phyloP scores from a whole-genome alignment of 129 eudicot species.

The Chrysanthemum lavandulifolium region DNA sequence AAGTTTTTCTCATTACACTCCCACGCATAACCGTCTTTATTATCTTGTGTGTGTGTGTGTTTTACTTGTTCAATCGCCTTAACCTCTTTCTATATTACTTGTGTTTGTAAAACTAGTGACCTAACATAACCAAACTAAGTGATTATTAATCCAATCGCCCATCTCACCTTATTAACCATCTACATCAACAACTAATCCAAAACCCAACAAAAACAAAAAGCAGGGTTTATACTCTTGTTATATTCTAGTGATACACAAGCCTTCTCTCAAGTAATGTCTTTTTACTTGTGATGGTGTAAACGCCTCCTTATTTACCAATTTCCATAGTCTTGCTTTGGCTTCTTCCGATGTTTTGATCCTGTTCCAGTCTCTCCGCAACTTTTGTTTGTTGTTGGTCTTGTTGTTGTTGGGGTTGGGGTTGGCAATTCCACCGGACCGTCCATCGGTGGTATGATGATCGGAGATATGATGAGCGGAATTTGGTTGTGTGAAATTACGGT shows the following conservation, averaged over 20 bases:
- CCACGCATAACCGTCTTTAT: no score
- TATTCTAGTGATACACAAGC: conserved; percentile 6
- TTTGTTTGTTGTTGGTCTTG: conserved; percentile 14
- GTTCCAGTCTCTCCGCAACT: conserved; percentile 51
- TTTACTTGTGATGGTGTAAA: conserved; percentile 50
- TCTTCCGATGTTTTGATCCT: conserved; percentile 41
- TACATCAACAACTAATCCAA: no score
- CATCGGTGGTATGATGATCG: conserved; percentile 25
- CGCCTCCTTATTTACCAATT: conserved; percentile 53
- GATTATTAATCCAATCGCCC: no score
- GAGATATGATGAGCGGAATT: neutral
- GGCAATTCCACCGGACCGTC: conserved; percentile 45
- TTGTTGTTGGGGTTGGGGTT: conserved; percentile 1
- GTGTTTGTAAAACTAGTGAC: no score
- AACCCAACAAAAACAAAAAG: conserved; percentile 18
- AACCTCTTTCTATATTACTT: no score
- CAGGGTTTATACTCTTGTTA: neutral
- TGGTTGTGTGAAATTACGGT: no score
- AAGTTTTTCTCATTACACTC: no score
- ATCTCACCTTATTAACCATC: no score
- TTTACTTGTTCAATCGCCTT: no score
- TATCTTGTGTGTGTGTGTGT: no score
- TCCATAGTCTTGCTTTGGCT: conserved; percentile 82
- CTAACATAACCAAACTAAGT: no score
- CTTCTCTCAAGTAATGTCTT: neutral